Percentiles rank a stretch among this genome's conserved stretches.
Conservation (phyloP, 2,329 filamentous ascomycete genomes). For the Botrytis pseudocinerea region DNA sequence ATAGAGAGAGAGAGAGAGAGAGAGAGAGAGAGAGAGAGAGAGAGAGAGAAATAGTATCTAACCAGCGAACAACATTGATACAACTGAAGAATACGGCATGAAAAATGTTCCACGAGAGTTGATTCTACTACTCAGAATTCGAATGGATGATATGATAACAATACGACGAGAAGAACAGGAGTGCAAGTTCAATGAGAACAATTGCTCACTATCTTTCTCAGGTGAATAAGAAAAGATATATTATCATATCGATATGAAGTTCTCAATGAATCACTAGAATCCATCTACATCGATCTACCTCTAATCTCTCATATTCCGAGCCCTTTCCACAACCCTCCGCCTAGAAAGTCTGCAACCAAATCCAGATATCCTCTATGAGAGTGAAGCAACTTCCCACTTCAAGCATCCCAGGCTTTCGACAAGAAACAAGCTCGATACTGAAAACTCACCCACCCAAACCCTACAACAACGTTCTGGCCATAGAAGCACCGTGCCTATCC, state of each 20-base stretch:
- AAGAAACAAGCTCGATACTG: background rate
- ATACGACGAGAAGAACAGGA: no score
- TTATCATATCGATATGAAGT: background rate
- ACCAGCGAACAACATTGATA: no score
- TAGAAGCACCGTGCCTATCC: background rate
- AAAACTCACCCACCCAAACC: background rate
- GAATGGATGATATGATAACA: no score
- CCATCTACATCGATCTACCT: background rate
- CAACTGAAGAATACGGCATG: no score
- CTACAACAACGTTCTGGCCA: background rate
- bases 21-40: no score
- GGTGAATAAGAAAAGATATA: background rate
- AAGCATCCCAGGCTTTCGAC: background rate
- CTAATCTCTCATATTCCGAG: background rate
- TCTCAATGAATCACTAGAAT: background rate
- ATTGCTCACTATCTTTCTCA: no score
- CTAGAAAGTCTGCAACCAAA: background rate
- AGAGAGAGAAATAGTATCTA: no score
- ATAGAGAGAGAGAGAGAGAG: no score
- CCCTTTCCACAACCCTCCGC: background rate
- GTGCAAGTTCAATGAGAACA: no score
- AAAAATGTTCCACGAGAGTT: no score
- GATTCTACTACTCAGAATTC: no score
- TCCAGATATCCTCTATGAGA: background rate
- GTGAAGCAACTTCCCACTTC: background rate